Base-by-base conservation (phyloP, 2,329 filamentous ascomycete genomes). In the Phialophora chinensis region DNA sequence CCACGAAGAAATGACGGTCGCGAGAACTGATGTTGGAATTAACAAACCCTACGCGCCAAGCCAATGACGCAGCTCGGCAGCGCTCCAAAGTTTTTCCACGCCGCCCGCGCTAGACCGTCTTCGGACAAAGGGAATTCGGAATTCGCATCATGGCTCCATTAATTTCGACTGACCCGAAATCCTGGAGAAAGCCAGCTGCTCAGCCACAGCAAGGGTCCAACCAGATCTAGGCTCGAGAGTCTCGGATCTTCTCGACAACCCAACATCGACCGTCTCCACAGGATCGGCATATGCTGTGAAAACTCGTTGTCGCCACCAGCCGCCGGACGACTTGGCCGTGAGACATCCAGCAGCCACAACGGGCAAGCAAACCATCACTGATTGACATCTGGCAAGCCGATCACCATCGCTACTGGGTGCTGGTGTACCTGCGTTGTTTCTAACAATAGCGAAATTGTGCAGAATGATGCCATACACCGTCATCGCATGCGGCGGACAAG, bases 11-110 rank as follows among this genome's bases (percentile, higher is more conserved):
- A 53, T 57, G 52, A 57, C 52, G 47, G 38, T 6, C 53, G 25
- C 6, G 57, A 61, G 44, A 65, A 42, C 33, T 69, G 64, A 69
- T 58, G 67, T 69, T 66, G 64, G 67, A 66, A 66, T 59, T 66
- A 66, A 38, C 38, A 60, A 61, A 38, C 53, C 42, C 27, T 31
- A 29, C 10, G 23, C 49, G 63, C 59, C 59, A 64, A 60, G 61
- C 57, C 50, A 8, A 44, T 67, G 60, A 66, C 64, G 52, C 31
- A 54, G 17, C 17, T 17, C 17, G 25, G 23, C 35, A 7, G 7
- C 47, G 65, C 31, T 35, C 4, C 14, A 58, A 62, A 23, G 50
- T 66, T 69, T 66, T 62, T 60, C 67, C 61, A 29, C 11, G 23
- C 54, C 53, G 54, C 2, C 17, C 25, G 27, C 38, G 27, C 57